Conservation (phyloP, 495 filamentous ascomycete species). For the Wilcoxina mikolae region DNA sequence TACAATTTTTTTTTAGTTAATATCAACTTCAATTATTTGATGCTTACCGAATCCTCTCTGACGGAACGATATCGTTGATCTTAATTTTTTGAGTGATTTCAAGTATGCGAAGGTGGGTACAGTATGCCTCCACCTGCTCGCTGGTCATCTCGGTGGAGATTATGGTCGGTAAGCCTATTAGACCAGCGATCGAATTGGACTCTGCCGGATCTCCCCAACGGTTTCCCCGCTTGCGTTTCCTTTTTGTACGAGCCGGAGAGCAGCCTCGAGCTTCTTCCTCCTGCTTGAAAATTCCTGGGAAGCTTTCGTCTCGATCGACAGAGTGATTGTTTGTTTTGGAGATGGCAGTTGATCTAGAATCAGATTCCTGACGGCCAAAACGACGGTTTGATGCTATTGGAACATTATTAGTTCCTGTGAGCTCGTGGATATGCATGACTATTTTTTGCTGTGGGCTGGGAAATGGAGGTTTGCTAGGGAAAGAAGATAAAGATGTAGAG, state of each 20-base stretch:
- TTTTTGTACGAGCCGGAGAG: neutral
- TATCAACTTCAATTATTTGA: neutral
- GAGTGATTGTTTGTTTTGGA: neutral
- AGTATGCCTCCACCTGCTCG: slow-evolving; percentile 95
- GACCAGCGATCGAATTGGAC: slow-evolving; percentile 93
- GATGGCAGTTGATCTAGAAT: neutral
- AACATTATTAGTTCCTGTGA: slow-evolving; percentile 4
- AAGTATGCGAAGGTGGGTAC: slow-evolving; percentile 84
- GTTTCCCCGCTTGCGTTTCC: slow-evolving; percentile 81
- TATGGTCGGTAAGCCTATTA: slow-evolving; percentile 93
- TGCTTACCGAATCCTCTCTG: slow-evolving; percentile 78
- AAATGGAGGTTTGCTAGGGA: no score
- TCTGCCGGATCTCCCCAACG: slow-evolving; percentile 80
- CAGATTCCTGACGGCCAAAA: neutral
- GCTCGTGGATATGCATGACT: neutral
- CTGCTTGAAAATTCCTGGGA: neutral
- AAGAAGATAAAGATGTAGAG: no score
- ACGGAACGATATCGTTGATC: slow-evolving; percentile 94
- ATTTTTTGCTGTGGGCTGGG: no score
- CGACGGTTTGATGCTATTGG: neutral
- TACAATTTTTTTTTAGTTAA: neutral
- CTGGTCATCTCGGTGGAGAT: slow-evolving; percentile 94
- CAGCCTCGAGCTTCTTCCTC: neutral
- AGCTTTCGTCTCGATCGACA: neutral
- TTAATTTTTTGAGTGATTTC: slow-evolving; percentile 98